These are phyloP conservation scores for Alliaria petiolata DNA, from an alignment of 345 rosid species.

Conservation along the genomic window DNA sequence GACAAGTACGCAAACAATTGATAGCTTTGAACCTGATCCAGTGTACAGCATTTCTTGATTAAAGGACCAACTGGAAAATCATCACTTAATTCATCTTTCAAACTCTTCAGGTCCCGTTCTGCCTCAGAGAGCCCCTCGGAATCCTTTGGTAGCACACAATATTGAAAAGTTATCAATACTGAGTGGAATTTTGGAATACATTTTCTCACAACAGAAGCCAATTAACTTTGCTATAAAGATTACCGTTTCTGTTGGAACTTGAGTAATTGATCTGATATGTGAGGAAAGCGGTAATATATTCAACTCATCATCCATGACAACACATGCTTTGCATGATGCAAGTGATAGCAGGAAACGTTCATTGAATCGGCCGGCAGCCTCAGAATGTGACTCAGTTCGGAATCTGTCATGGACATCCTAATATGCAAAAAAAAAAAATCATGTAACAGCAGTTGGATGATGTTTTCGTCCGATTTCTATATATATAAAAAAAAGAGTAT, in stretches of 20 bases:
- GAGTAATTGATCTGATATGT: slow-evolving; percentile 70
- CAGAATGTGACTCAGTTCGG: slow-evolving; percentile 91
- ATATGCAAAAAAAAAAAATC: slow-evolving; percentile 18
- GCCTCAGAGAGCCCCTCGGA: slow-evolving; percentile 88
- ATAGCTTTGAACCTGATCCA: slow-evolving; percentile 71
- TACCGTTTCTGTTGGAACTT: slow-evolving; percentile 65
- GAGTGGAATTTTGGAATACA: neutral
- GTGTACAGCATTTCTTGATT: slow-evolving; percentile 82
- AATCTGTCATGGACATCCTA: slow-evolving; percentile 99
- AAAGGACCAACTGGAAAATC: slow-evolving; percentile 93
- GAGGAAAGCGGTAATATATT: slow-evolving; percentile 92
- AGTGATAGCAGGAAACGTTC: slow-evolving; percentile 87
- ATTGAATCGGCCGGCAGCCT: slow-evolving; percentile 84
- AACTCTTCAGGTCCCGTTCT: slow-evolving; percentile 68
- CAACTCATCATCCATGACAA: slow-evolving; percentile 94
- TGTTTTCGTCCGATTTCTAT: neutral
- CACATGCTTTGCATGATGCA: slow-evolving; percentile 89
- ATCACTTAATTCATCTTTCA: slow-evolving; percentile 82
- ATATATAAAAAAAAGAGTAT: neutral
- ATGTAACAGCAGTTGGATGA: neutral
- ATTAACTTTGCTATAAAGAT: neutral
- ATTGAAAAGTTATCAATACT: neutral
- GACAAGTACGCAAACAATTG: neutral
- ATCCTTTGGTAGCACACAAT: slow-evolving; percentile 45
- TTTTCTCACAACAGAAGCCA: neutral